Base-by-base conservation (phyloP, 352 stramenopile species). In the Globisporangium acanthophoron region DNA sequence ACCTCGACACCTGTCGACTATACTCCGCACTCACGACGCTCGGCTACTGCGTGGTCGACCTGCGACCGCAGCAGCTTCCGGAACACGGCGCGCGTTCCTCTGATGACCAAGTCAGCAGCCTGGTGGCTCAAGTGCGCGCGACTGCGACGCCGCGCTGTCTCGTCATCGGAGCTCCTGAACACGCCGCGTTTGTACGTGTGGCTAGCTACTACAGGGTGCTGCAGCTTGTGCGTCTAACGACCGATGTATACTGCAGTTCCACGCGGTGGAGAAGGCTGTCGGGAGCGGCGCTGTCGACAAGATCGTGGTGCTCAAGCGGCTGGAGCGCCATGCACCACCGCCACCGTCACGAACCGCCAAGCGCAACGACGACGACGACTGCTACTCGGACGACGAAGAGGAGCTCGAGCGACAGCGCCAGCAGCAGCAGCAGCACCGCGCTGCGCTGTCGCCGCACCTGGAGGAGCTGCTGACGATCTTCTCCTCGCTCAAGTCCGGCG, bases 341-440 rank as follows among this genome's bases (percentile, higher is more conserved):
- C 61, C 64, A 7, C 70, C 61, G 18, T 53, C 51, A 1, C 58
- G 57, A 9, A 27, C 12, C 2, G 5, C 37, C 5, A 51, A 59
- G 54, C 70, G 63, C 6, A 16, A 47, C 20, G 48, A 52, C 8
- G 47, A 50, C 31, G 57, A 69, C 1, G 67, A 74, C 11, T 69
- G 72, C 58, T 67, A 78, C 67, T 85, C 77, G 29, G 75, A 87
- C 52, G 78, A 85, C 40, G 78, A 85, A 12, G 61, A 71, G 7
- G 55, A 71, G 54, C 20, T 49, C 11, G 56, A 73, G 45, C 52
- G 48, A 5, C 52, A 66, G 52, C 56, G 50, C 24, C 24, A 27
- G 24, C 24, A 27, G 41, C 52, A 70, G 52, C 43, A 62, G 41
- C 53, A 72, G 51, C 47, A 67, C 59, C 45, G 58, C 54, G 20